Percentiles rank a stretch among this genome's conserved stretches.
These are phyloP conservation scores for Prunus mongolica DNA, from an alignment of 306 rosid species.

Conservation along the genomic window DNA sequence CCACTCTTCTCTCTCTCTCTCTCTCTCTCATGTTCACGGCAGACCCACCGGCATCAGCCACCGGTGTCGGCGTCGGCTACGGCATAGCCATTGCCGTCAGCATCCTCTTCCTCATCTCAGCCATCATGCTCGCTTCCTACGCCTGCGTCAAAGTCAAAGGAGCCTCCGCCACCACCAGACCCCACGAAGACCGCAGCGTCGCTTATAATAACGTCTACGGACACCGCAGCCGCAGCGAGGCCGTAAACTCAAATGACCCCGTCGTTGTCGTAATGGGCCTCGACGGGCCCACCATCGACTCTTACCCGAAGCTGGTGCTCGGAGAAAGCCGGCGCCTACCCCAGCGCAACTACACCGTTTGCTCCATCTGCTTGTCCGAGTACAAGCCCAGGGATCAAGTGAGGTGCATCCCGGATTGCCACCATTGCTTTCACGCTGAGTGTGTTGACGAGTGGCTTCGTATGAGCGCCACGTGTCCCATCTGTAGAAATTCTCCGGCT, in stretches of 20 bases:
- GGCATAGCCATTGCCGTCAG: conserved; percentile 67
- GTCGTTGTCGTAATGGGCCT: conserved; percentile 38
- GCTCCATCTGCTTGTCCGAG: conserved; percentile 55
- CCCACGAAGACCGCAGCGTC: background rate
- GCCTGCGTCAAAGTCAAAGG: conserved; percentile 47
- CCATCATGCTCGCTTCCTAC: conserved; percentile 68
- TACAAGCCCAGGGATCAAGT: conserved; percentile 44
- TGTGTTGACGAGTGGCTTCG: conserved; percentile 61
- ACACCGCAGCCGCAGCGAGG: background rate
- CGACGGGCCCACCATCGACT: conserved; percentile 39
- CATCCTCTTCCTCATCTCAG: conserved; percentile 66
- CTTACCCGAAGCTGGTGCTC: conserved; percentile 46
- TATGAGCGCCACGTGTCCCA: conserved; percentile 57
- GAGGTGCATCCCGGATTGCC: conserved; percentile 57
- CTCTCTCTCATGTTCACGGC: conserved; percentile 37
- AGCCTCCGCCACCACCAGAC: background rate
- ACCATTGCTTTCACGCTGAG: conserved; percentile 56
- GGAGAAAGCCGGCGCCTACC: conserved; percentile 57
- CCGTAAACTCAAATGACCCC: background rate
- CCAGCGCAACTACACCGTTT: conserved; percentile 39
- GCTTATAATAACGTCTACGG: background rate
- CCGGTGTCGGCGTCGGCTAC: conserved; percentile 61
- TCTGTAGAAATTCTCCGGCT: conserved; percentile 65
- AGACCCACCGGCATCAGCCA: conserved; percentile 27
- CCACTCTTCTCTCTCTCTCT: conserved; percentile 2